Evolutionary conservation across 2,329 filamentous ascomycete genomes (phyloP), one percentile per base, ranked within the genome.

Genomic region (Monascus ruber): DNA sequence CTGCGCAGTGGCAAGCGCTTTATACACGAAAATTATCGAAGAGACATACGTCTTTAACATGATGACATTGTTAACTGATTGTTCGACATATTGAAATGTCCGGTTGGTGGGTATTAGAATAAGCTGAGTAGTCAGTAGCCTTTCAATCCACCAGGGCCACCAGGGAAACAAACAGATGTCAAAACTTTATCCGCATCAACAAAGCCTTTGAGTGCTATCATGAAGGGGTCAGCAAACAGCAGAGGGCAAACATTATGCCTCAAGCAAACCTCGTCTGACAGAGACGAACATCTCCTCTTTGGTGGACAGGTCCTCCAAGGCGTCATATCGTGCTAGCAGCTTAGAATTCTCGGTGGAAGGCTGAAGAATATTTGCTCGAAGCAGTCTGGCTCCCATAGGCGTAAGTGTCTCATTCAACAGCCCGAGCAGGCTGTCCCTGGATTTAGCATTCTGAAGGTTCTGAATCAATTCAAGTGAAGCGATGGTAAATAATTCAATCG

Each of bases 401-500:
- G 91, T 96, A 17, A 77, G 57, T 0, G 88, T 94, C 47, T 86
- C 73, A 51, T 96, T 93, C 34, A 98, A 64, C 0, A 96, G 61
- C 0, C 88, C 88, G 46, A 88, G 89, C 0, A 98, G 67, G 47
- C 82, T 89, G 31, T 89, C 77, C 46, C 79, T 85, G 0, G 87
- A 94, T 48, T 83, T 87, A 1, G 78, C 54, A 48, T 82, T 79
- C 8, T 84, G 79, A 0, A 88, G 56, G 48, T 95, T 98, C 52
- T 94, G 86, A 25, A 96, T 83, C 5, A 98, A 72, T 58, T 98
- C 91, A 3, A 98, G 69, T 0, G 86, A 86, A 31, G 81, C 74
- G 26, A 95, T 85, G 0, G 88, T 94, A 1, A 85, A 82, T 2
- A 91, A 72, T 52, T 95, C 89, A 50, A 96, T 93, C 76, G 94